Percentiles rank a stretch among this genome's conserved stretches.
These are phyloP conservation scores for Pilaira anomala DNA, from an alignment of 192 early-diverging fungal genomes.

Conservation along the genomic window DNA sequence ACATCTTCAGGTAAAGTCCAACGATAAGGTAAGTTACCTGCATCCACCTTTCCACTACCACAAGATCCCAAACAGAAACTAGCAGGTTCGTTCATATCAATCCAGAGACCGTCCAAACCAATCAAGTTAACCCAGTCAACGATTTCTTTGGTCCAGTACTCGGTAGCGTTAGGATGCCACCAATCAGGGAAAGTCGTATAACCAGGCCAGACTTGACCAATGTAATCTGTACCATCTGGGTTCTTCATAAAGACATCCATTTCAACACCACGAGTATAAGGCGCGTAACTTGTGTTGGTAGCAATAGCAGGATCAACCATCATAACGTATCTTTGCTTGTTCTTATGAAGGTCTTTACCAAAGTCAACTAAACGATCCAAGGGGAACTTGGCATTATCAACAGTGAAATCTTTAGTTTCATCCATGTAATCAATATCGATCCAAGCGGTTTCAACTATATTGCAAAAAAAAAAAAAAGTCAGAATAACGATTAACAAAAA, in stretches of 20 bases:
- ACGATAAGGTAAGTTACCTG: constrained; percentile 18
- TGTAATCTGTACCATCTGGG: constrained; percentile 45
- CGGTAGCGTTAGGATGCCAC: constrained; percentile 46
- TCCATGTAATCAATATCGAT: constrained; percentile 78
- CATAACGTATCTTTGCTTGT: constrained; percentile 54
- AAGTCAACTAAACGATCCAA: constrained; percentile 44
- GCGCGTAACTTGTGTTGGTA: constrained; percentile 42
- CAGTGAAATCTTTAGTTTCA: constrained; percentile 55
- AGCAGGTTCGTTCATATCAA: constrained; percentile 70
- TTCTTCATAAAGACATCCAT: constrained; percentile 59
- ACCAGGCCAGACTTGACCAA: constrained; percentile 58
- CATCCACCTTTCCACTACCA: constrained; percentile 30
- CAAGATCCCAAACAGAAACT: constrained; percentile 65
- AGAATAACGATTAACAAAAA: neutral
- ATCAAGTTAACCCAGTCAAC: constrained; percentile 20
- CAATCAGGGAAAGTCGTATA: constrained; percentile 68
- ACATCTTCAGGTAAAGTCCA: constrained; percentile 33
- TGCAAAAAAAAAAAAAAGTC: neutral
- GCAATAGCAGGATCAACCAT: constrained; percentile 67
- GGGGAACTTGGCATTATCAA: constrained; percentile 54
- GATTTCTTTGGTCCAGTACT: constrained; percentile 51
- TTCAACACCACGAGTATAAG: constrained; percentile 49
- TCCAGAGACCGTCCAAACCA: constrained; percentile 48
- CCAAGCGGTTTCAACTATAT: constrained; percentile 38
- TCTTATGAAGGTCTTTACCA: constrained; percentile 41